Conservation (phyloP, 2,329 filamentous ascomycete species). For the Magnaporthiopsis rhizophila region DNA sequence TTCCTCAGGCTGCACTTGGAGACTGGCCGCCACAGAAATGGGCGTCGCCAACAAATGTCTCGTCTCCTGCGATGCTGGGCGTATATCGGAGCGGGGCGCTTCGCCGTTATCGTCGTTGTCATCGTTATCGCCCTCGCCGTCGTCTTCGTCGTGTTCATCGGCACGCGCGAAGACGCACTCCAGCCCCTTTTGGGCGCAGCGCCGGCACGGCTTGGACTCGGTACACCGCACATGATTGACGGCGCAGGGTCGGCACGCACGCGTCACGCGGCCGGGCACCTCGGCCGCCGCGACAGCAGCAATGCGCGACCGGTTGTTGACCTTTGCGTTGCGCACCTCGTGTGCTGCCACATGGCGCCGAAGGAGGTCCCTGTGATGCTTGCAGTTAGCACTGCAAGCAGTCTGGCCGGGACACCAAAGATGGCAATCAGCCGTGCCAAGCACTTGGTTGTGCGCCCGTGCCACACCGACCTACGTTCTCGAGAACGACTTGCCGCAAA, state of each 20-base stretch:
- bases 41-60: too few relatives aligned
- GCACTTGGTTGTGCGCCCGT: too few relatives aligned
- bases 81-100: not conserved
- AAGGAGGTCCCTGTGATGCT: not conserved
- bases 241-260: not conserved
- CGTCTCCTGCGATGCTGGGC: too few relatives aligned
- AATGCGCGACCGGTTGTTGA: not conserved
- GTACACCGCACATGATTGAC: slow-evolving; percentile 3
- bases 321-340: not conserved
- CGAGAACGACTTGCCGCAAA: slow-evolving; percentile 5
- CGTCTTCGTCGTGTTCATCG: not conserved
- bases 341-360: slow-evolving; percentile 3
- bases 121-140: not conserved
- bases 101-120: not conserved
- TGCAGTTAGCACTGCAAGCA: too few relatives aligned
- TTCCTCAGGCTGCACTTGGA: too few relatives aligned
- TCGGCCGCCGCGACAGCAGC: not conserved
- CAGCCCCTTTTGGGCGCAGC: not conserved
- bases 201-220: slow-evolving; percentile 2
- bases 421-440: too few relatives aligned
- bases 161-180: not conserved
- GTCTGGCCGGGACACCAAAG: too few relatives aligned
- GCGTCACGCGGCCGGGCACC: not conserved
- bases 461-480: too few relatives aligned
- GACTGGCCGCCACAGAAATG: too few relatives aligned